Evolutionary conservation across 768 basidiomycete genomes (phyloP), one percentile per base, ranked within the genome.

Genomic region (Xerocomellus amylosporus): DNA sequence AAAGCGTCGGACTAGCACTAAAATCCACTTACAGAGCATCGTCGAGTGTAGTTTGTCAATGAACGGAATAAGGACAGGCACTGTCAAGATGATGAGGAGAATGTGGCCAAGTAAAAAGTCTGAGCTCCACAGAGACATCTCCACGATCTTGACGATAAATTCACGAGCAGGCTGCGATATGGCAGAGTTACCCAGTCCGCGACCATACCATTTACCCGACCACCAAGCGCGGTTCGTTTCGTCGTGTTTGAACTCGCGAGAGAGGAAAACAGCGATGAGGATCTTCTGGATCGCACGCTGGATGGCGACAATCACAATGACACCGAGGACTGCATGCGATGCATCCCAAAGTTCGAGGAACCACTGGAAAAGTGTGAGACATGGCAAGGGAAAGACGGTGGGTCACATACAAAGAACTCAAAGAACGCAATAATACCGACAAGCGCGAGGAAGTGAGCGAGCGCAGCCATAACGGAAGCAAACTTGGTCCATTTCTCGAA

Each of bases 161-260:
- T 98, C 97, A 69, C 97, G 87, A 53, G 92, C 93, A 31, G 95
- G 94, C 69, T 98, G 97, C 30, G 93, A 94, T 69, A 96, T 85
- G 36, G 90, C 93, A 33, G 90, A 88, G n/a, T 80, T 81, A 14
- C 96, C 96, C 19, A 99, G 78, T 28, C 93, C 91, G 54, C 93
- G 82, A 44, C 95, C 94, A 68, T 95, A 95, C 97, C 97, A 98
- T 77, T 90, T 88, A 58, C 94, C 95, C 17, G 95, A 94, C 97
- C 97, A 99, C 96, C 96, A 98, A 2, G 95, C 95, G 56, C 91
- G 82, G 75, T 98, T 98, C 26, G 92, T 95, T 76, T 98, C 94
- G 67, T 99, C 97, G 68, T 97, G 93, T 76, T 98, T 98, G 79
- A 88, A 96, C 73, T 99, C 97, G 66, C 97, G 88, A 24, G 93